These are phyloP conservation scores for Punica granatum DNA, from an alignment of 345 rosid species.

Conservation along the genomic window DNA sequence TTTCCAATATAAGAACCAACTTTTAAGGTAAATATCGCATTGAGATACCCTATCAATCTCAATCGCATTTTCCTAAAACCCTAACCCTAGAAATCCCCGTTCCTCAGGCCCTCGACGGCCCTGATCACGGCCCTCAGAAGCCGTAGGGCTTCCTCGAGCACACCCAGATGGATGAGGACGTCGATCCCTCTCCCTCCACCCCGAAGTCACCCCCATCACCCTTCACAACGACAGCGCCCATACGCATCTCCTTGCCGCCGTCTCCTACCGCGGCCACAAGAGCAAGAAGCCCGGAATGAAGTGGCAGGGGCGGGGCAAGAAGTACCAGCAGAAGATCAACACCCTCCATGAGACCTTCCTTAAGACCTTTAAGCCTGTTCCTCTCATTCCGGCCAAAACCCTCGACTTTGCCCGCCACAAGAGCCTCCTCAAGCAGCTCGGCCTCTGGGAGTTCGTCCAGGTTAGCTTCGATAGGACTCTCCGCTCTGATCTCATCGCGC, in stretches of 20 bases:
- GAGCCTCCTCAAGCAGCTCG: constrained; percentile 46
- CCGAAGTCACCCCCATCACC: not conserved
- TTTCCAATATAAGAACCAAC: no score
- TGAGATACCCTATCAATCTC: no score
- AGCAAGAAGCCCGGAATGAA: constrained; percentile 31
- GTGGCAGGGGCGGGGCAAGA: constrained; percentile 36
- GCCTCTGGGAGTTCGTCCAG: constrained; percentile 80
- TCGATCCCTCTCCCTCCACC: not conserved
- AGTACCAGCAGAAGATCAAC: constrained; percentile 42
- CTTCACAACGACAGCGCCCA: constrained; percentile 2
- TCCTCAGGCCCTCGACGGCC: constrained; percentile 11
- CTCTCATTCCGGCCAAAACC: constrained; percentile 48
- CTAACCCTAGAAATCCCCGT: constrained; percentile 13
- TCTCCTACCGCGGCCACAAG: constrained; percentile 25
- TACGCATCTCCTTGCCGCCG: no score
- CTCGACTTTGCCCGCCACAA: constrained; percentile 60
- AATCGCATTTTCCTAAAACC: constrained; percentile 8
- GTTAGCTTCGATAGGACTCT: constrained; percentile 47
- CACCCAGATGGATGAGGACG: constrained; percentile 6
- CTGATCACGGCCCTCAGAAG: constrained; percentile 12
- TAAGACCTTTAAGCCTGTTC: constrained; percentile 41
- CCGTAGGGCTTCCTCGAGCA: constrained; percentile 2
- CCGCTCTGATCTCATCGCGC: constrained; percentile 47
- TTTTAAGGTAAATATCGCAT: no score
- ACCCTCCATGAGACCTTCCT: constrained; percentile 25